A percentile compares a stretch with the other conserved stretches of the same genome.
Evolutionary conservation across 345 rosid genomes (phyloP).

Genomic region (Salix udensis): DNA sequence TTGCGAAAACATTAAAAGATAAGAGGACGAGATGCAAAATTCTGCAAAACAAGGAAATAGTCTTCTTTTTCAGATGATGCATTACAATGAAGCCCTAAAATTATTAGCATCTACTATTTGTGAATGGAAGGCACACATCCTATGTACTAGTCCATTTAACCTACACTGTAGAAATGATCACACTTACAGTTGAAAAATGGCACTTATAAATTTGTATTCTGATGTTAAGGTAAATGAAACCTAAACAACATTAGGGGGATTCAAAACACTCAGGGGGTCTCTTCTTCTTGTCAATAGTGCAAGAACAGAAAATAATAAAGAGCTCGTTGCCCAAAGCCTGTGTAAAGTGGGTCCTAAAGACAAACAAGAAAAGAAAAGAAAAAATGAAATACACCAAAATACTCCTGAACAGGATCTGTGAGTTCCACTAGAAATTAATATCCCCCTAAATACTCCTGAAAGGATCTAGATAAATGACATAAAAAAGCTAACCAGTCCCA

Average conservation of each 20-base stretch:
- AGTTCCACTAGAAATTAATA: too few relatives aligned
- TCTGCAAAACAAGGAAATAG: constrained; percentile 35
- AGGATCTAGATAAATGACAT: too few relatives aligned
- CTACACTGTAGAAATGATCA: not conserved
- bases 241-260: not conserved
- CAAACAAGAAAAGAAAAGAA: too few relatives aligned
- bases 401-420: too few relatives aligned
- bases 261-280: not conserved
- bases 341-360: too few relatives aligned
- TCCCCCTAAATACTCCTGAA: too few relatives aligned
- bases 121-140: not conserved
- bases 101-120: not conserved
- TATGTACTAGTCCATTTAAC: not conserved
- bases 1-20: constrained; percentile 53
- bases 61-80: constrained; percentile 7
- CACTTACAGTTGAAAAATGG: not conserved
- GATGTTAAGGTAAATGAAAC: not conserved
- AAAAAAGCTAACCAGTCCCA: too few relatives aligned
- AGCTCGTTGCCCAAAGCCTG: not conserved
- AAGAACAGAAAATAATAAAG: not conserved
- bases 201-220: too few relatives aligned
- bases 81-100: not conserved
- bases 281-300: not conserved
- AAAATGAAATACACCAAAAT: too few relatives aligned
- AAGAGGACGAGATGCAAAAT: constrained; percentile 60